A percentile compares a stretch with the other conserved stretches of the same genome.
phyloP scores from a whole-genome alignment of 768 basidiomycete genomes.

The Crassisporium funariophilum region DNA sequence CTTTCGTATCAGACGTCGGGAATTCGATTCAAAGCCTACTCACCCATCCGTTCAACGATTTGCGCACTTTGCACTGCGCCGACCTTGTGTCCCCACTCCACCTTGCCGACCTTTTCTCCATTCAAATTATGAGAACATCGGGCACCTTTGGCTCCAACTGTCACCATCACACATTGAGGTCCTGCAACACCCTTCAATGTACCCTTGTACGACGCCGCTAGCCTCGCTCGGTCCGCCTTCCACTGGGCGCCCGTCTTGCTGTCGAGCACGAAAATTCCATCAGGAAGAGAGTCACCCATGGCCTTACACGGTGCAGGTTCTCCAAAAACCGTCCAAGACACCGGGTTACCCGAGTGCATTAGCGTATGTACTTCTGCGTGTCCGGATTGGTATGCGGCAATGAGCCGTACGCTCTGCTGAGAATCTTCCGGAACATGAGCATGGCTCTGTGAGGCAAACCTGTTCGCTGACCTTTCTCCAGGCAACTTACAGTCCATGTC shows the following conservation, averaged over 20 bases:
- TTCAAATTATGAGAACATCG: slow-evolving; percentile 57
- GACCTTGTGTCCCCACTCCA: slow-evolving; percentile 59
- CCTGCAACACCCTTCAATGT: slow-evolving; percentile 6
- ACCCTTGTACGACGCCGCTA: slow-evolving; percentile 37
- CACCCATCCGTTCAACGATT: slow-evolving; percentile 66
- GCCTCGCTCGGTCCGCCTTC: slow-evolving; percentile 44
- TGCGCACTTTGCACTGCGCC: slow-evolving; percentile 53
- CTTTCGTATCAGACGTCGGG: no score
- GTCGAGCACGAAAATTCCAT: slow-evolving; percentile 57
- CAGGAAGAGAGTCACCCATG: slow-evolving; percentile 45
- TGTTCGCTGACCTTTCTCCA: slow-evolving; percentile 52
- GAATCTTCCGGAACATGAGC: slow-evolving; percentile 43
- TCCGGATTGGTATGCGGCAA: slow-evolving; percentile 63
- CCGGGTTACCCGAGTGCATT: slow-evolving; percentile 33
- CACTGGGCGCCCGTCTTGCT: slow-evolving; percentile 49
- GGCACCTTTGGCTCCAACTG: slow-evolving; percentile 59
- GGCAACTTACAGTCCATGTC: slow-evolving; percentile 65
- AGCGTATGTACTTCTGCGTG: slow-evolving; percentile 60
- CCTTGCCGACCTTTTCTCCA: slow-evolving; percentile 67
- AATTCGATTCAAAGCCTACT: slow-evolving; percentile 16
- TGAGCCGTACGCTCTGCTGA: slow-evolving; percentile 55
- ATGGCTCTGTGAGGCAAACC: no score
- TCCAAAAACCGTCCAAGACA: slow-evolving; percentile 36
- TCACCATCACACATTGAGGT: slow-evolving; percentile 18
- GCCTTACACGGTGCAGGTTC: slow-evolving; percentile 41